Conservation (phyloP, 2,329 filamentous ascomycete genomes). For the Phaeophleospora eucalypticola region DNA sequence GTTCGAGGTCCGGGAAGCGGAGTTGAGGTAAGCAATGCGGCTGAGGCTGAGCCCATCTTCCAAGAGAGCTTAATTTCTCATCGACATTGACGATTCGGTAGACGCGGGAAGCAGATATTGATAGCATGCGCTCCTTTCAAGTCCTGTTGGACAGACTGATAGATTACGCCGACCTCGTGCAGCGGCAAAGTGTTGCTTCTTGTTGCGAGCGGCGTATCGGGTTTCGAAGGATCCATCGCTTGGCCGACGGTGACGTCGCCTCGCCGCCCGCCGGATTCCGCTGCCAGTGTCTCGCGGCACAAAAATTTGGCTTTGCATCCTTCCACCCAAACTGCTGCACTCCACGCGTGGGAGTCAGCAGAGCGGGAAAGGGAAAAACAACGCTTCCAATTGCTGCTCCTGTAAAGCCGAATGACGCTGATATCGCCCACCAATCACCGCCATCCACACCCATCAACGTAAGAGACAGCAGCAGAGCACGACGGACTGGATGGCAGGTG, state of each 20-base stretch:
- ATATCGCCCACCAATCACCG: background rate
- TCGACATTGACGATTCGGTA: background rate
- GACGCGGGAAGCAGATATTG: too few species aligned
- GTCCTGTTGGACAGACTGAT: background rate
- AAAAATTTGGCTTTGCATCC: too few species aligned
- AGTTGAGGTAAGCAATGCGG: background rate
- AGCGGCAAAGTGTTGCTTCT: background rate
- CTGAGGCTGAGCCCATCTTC: too few species aligned
- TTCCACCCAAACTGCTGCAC: too few species aligned
- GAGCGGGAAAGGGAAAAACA: too few species aligned
- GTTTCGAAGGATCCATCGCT: too few species aligned
- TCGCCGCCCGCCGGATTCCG: background rate
- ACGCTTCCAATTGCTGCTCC: background rate
- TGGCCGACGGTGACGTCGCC: background rate
- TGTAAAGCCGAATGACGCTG: too few species aligned
- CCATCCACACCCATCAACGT: background rate
- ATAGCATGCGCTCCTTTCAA: background rate
- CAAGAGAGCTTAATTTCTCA: background rate
- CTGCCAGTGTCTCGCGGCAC: too few species aligned
- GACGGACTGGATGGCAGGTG: background rate
- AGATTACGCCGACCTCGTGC: background rate
- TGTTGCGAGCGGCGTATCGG: background rate
- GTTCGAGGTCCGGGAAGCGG: too few species aligned
- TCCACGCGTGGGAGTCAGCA: too few species aligned
- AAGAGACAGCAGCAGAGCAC: background rate